Evolutionary conservation across 169 alveolate species (phyloP), one percentile per base, ranked within the genome.

Genomic region (Cryptosporidium felis): DNA sequence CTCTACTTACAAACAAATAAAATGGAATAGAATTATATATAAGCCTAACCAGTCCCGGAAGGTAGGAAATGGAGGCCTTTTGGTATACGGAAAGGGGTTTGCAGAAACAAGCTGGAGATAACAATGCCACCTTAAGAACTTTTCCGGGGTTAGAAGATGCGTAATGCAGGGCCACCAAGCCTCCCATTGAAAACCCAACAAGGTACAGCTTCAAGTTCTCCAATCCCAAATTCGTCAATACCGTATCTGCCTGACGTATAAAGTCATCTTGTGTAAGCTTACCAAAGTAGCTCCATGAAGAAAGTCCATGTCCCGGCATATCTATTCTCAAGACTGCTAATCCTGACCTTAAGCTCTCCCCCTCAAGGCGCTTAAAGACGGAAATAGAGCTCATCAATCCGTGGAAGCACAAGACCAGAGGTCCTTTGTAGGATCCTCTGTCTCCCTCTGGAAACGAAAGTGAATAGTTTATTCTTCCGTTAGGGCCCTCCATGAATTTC

Each of bases 251-350:
- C 41, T 74, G 85, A 5, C 40, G 38, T 21, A 38, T 53, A 34
- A 49, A 74, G 56, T 74, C 85, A n/a, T 74, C 32, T 9, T 18
- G 12, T 12, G 85, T 74, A 40, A 74, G 56, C 9, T 38, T 74
- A 5, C 85, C 85, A 74, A 74, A 74, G 28, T 56, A 74, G 3
- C 44, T 36, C 85, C 85, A 74, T 5, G 63, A 53, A 21, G 85
- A 74, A 3, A 74, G 61, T 10, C 85, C 85, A 34, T 74, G 85
- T 3, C 85, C 85, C n/a, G 85, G 85, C 67, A 74, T 53, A 56
- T 74, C 85, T 32, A 74, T 53, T 26, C 66, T 49, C 42, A 74
- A 56, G 34, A 74, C 85, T 74, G 85, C 67, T 12, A 74, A 56
- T 0, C 45, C 59, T 53, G 51, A 9, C 56, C 26, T 56, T 40